phyloP scores from a whole-genome alignment of 2,329 filamentous ascomycete genomes.

The Cercospora canescens region DNA sequence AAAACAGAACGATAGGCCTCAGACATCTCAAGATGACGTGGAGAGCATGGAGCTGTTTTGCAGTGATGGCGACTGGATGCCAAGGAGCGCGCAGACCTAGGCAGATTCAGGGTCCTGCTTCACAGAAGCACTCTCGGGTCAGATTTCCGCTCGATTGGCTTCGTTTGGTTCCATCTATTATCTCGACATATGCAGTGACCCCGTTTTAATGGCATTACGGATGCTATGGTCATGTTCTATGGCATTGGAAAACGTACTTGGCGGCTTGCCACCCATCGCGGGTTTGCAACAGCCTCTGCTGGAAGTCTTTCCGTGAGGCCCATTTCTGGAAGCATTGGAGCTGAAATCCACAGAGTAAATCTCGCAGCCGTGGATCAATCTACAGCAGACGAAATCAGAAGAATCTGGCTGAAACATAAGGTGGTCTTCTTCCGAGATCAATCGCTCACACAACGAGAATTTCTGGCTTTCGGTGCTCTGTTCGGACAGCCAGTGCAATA shows the following conservation, averaged over 20 bases:
- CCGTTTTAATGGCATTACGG: not conserved
- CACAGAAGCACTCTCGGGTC: not conserved
- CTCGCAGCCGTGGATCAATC: constrained; percentile 64
- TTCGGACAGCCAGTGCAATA: not conserved
- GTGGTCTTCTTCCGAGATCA: constrained; percentile 75
- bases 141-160: not conserved
- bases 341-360: constrained; percentile 69
- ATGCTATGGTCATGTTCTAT: not conserved
- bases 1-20: not conserved
- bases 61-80: not conserved
- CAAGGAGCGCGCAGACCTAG: not conserved
- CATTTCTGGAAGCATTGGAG: constrained; percentile 54
- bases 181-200: not conserved
- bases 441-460: constrained; percentile 68
- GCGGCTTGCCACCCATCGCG: not conserved
- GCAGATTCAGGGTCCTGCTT: not conserved
- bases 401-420: constrained; percentile 71
- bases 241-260: not conserved
- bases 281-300: not conserved
- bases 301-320: constrained; percentile 2
- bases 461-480: constrained; percentile 54
- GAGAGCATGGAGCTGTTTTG: not conserved
- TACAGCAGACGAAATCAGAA: constrained; percentile 72
- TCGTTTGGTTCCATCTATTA: not conserved
- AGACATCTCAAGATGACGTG: not conserved